Evolutionary conservation across 2,329 filamentous ascomycete species (phyloP).

Genomic region (Elsinoe australis): DNA sequence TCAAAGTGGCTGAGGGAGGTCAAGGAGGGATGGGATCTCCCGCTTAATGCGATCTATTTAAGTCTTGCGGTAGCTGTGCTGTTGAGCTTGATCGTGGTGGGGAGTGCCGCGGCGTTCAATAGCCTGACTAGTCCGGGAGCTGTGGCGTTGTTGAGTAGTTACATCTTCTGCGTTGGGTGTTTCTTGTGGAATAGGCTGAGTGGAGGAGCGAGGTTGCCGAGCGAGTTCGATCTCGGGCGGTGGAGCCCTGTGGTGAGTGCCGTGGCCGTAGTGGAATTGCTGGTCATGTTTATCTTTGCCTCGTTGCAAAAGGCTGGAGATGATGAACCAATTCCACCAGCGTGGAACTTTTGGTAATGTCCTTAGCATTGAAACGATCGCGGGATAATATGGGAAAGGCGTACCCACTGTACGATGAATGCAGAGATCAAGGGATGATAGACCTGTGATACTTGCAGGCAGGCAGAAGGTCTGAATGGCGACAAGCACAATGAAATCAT

Average conservation of each 20-base stretch:
- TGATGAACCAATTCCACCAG: too few species aligned
- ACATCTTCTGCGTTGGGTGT: constrained; percentile 36
- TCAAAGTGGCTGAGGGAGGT: constrained; percentile 29
- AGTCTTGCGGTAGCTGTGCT: constrained; percentile 30
- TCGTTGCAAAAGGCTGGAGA: too few species aligned
- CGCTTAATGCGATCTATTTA: constrained; percentile 23
- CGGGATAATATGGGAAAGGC: too few species aligned
- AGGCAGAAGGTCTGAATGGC: too few species aligned
- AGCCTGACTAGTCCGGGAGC: constrained; percentile 47
- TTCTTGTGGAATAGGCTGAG: constrained; percentile 28
- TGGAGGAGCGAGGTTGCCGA: constrained; percentile 27
- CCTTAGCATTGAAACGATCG: too few species aligned
- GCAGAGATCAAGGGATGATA: too few species aligned
- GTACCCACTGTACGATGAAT: too few species aligned
- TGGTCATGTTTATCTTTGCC: constrained; percentile 32
- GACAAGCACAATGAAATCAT: too few species aligned
- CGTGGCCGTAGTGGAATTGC: constrained; percentile 18
- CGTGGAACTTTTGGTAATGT: too few species aligned
- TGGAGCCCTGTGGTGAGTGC: constrained; percentile 8
- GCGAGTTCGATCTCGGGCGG: constrained; percentile 29
- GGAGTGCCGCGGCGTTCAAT: constrained; percentile 46
- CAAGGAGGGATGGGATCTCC: constrained; percentile 11
- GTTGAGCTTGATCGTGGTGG: constrained; percentile 46
- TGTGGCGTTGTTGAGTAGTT: constrained; percentile 45
- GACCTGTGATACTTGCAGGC: too few species aligned